These are phyloP conservation scores for Bryoerythrophyllum caledonicum DNA, from an alignment of 225 moss, liverwort and hornwort genomes.

Conservation along the genomic window DNA sequence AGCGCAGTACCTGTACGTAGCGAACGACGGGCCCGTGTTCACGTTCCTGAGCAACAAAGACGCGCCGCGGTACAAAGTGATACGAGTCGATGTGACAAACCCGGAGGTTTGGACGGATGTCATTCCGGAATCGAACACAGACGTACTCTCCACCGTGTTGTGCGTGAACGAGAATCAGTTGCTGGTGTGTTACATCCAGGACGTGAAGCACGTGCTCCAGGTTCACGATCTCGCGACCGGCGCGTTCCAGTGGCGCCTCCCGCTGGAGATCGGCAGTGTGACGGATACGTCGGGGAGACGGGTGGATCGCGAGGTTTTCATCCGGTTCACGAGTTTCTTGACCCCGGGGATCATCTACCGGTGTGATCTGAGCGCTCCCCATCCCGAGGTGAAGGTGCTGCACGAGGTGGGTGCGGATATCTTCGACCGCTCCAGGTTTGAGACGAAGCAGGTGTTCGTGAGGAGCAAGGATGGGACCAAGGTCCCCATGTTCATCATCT, in stretches of 20 bases:
- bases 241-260: constrained; percentile 49
- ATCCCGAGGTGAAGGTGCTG: constrained; percentile 53
- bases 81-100: constrained; percentile 60
- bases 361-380: constrained; percentile 46
- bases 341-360: constrained; percentile 74
- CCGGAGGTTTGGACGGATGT: constrained; percentile 73
- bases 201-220: constrained; percentile 82
- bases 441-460: constrained; percentile 82
- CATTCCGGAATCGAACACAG: constrained; percentile 58
- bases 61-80: constrained; percentile 75
- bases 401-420: constrained; percentile 57
- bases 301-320: constrained; percentile 59
- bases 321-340: constrained; percentile 78
- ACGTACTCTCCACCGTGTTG: constrained; percentile 63
- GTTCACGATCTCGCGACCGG: constrained; percentile 68
- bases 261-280: constrained; percentile 74
- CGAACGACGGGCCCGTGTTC: constrained; percentile 70
- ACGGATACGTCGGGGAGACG: constrained; percentile 67
- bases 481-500: constrained; percentile 78
- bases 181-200: constrained; percentile 71
- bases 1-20: constrained; percentile 65
- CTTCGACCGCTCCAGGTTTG: constrained; percentile 64
- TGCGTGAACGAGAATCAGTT: constrained; percentile 75
- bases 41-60: constrained; percentile 71
- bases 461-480: constrained; percentile 69